Evolutionary conservation across 805 yeast species (phyloP).

Genomic region (Lipomyces orientalis): DNA sequence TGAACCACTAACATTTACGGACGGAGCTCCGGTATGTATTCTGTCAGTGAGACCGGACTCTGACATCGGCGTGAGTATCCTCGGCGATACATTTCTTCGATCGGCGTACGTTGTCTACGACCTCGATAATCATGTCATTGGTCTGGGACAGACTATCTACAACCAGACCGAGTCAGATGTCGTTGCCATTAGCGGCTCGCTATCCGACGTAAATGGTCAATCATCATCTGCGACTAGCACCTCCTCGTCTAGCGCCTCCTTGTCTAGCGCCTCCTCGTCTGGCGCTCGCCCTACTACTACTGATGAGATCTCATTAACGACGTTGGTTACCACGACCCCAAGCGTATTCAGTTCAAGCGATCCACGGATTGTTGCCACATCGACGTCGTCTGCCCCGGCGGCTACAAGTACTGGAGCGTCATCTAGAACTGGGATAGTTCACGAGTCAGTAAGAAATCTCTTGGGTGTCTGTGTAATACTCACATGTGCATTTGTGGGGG

Average conservation of each 20-base stretch:
- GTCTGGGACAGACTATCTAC: slow-evolving; percentile 56
- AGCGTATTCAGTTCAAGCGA: neutral
- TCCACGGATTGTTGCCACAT: no score
- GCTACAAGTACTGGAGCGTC: no score
- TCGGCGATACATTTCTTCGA: slow-evolving; percentile 72
- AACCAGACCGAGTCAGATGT: slow-evolving; percentile 40
- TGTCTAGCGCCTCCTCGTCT: neutral
- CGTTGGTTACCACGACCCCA: neutral
- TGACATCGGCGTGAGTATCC: slow-evolving; percentile 46
- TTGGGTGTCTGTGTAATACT: neutral
- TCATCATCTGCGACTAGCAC: neutral
- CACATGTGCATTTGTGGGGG: neutral
- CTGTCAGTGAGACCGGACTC: slow-evolving; percentile 42
- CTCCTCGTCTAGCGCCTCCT: neutral
- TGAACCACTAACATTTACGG: slow-evolving; percentile 25
- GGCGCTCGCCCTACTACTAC: neutral
- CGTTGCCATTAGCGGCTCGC: slow-evolving; percentile 14
- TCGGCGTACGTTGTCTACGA: slow-evolving; percentile 73
- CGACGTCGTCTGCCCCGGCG: no score
- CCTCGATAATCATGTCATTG: slow-evolving; percentile 60
- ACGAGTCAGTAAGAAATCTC: neutral
- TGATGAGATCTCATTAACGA: neutral
- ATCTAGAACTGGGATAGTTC: no score
- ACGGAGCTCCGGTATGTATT: slow-evolving; percentile 39
- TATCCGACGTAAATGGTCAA: no score